Conservation (phyloP, 1,284 basidiomycete genomes). For the Boletus albobrunnescens region DNA sequence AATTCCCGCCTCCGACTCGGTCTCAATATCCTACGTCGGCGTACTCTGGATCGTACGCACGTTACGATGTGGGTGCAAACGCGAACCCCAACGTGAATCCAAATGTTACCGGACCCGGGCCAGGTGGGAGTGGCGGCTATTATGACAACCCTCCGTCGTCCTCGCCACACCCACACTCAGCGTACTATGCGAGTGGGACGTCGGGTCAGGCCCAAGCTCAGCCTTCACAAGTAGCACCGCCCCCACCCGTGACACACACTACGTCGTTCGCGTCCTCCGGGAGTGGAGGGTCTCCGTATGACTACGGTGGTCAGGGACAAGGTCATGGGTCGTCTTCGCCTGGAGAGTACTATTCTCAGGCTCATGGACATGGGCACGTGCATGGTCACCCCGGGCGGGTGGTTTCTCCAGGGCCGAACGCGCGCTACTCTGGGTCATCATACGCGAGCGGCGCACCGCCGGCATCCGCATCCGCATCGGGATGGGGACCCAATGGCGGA, state of each 20-base stretch:
- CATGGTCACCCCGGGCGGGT: constrained; percentile 20
- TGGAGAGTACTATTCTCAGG: constrained; percentile 25
- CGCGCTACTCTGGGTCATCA: constrained; percentile 17
- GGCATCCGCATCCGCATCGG: neutral
- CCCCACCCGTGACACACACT: constrained; percentile 17
- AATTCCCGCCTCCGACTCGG: constrained; percentile 26
- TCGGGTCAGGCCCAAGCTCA: constrained; percentile 17
- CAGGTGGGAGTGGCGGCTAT: constrained; percentile 20
- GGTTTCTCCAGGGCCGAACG: constrained; percentile 22
- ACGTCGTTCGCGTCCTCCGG: constrained; percentile 25
- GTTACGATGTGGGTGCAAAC: constrained; percentile 21
- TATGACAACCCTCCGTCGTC: constrained; percentile 26
- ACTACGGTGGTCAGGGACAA: constrained; percentile 22
- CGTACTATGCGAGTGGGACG: constrained; percentile 23
- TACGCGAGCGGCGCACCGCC: constrained; percentile 10
- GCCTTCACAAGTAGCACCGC: constrained; percentile 18
- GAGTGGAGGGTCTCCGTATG: constrained; percentile 25
- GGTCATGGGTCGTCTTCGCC: constrained; percentile 19
- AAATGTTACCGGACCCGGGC: constrained; percentile 11
- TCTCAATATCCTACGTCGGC: constrained; percentile 25
- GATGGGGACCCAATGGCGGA: constrained; percentile 19
- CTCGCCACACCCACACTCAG: constrained; percentile 19
- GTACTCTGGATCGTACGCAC: constrained; percentile 25
- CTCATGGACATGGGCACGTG: constrained; percentile 18
- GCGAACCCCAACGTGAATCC: constrained; percentile 12